These are phyloP conservation scores for Fusarium sp. DNA, from an alignment of 2,329 filamentous ascomycete species.

Conservation along the genomic window DNA sequence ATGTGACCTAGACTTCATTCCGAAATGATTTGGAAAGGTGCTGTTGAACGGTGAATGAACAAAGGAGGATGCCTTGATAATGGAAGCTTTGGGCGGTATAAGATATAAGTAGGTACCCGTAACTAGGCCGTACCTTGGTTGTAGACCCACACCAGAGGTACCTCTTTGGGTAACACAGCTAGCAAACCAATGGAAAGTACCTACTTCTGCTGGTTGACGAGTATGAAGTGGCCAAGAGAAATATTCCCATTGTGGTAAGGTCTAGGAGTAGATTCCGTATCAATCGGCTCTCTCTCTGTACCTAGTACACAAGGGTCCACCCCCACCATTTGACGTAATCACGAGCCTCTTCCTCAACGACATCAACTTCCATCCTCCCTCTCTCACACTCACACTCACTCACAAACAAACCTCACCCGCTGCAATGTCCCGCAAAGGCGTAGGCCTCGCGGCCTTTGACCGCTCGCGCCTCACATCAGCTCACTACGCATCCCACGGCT, in stretches of 20 bases:
- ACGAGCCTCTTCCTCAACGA: constrained; percentile 3
- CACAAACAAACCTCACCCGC: background rate
- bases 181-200: constrained; percentile 10
- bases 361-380: background rate
- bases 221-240: no score
- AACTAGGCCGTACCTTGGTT: background rate
- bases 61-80: constrained; percentile 9
- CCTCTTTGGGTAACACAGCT: constrained; percentile 24
- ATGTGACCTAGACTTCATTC: constrained; percentile 2
- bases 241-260: no score
- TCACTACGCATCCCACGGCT: constrained; percentile 91
- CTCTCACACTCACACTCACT: background rate
- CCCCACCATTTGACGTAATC: constrained; percentile 40
- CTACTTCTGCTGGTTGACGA: no score
- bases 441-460: constrained; percentile 91
- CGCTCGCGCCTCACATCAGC: constrained; percentile 85
- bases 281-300: background rate
- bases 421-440: constrained; percentile 78
- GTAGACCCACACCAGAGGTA: constrained; percentile 6
- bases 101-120: background rate
- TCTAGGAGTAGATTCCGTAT: no score
- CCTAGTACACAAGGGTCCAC: constrained; percentile 2
- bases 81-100: background rate
- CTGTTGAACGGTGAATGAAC: constrained; percentile 1
- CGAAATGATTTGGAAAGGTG: background rate